phyloP scores from a whole-genome alignment of 225 moss, liverwort and hornwort genomes.

The Takakia lepidozioides region DNA sequence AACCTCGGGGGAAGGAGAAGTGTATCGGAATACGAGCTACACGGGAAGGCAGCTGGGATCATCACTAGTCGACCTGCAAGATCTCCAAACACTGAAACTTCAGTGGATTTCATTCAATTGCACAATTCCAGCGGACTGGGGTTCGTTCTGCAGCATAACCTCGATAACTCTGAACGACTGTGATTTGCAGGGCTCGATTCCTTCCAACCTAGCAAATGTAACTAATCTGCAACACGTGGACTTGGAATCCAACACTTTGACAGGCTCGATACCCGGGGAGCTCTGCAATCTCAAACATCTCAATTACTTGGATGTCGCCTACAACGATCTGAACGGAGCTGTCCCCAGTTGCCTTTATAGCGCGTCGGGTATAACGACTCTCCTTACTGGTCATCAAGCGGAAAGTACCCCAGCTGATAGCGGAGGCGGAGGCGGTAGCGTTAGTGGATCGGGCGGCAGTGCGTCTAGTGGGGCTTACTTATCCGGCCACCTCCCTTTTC shows the following conservation, averaged over 20 bases:
- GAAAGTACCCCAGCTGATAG: conserved; percentile 1
- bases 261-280: conserved; percentile 23
- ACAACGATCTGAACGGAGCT: conserved; percentile 30
- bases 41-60: too few relatives aligned
- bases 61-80: too few relatives aligned
- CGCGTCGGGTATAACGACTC: conserved; percentile 29
- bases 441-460: conserved; percentile 1
- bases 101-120: too few relatives aligned
- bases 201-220: conserved; percentile 26
- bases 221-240: conserved; percentile 30
- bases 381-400: conserved; percentile 35
- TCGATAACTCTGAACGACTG: too few relatives aligned
- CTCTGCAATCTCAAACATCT: conserved; percentile 24
- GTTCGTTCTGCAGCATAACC: too few relatives aligned
- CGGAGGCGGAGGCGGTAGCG: neutral
- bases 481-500: too few relatives aligned
- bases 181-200: conserved; percentile 32
- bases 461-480: too few relatives aligned
- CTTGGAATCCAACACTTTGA: conserved; percentile 34
- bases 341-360: conserved; percentile 25
- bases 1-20: too few relatives aligned
- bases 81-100: too few relatives aligned
- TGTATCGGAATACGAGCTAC: too few relatives aligned
- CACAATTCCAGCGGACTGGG: too few relatives aligned
- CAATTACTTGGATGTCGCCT: conserved; percentile 47